These are phyloP conservation scores for Lycium barbarum DNA, from an alignment of 257 asterid genomes.

Conservation along the genomic window DNA sequence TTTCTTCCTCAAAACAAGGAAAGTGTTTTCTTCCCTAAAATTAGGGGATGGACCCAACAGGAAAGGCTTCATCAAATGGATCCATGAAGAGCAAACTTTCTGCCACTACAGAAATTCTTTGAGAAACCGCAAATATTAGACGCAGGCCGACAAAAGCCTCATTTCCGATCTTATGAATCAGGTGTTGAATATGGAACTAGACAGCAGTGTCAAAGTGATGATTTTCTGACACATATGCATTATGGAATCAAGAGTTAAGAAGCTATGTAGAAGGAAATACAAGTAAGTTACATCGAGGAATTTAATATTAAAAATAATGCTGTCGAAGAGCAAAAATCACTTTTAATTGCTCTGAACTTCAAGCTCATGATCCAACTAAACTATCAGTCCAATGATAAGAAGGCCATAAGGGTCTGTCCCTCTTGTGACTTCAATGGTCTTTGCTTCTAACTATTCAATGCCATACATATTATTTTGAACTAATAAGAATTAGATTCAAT, in stretches of 20 bases:
- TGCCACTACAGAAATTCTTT: conserved; percentile 75
- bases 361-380: conserved; percentile 12
- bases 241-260: conserved; percentile 4
- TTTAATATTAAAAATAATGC: not conserved
- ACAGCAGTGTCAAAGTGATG: conserved; percentile 43
- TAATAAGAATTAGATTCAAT: not conserved
- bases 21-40: too few species aligned
- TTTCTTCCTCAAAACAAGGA: too few species aligned
- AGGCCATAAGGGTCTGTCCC: not conserved
- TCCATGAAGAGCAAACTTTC: conserved; percentile 89
- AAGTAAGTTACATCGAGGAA: not conserved
- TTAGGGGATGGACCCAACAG: too few species aligned
- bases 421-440: conserved; percentile 16
- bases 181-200: conserved; percentile 72
- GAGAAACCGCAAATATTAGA: conserved; percentile 74
- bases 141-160: conserved; percentile 81
- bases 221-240: conserved; percentile 46
- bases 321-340: conserved; percentile 1
- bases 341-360: not conserved
- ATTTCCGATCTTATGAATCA: conserved; percentile 85
- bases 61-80: conserved; percentile 81
- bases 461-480: not conserved
- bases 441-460: conserved; percentile 20
- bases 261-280: not conserved
- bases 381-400: not conserved